Base-by-base conservation (phyloP, 352 stramenopile species). In the Globisporangium perplexum region DNA sequence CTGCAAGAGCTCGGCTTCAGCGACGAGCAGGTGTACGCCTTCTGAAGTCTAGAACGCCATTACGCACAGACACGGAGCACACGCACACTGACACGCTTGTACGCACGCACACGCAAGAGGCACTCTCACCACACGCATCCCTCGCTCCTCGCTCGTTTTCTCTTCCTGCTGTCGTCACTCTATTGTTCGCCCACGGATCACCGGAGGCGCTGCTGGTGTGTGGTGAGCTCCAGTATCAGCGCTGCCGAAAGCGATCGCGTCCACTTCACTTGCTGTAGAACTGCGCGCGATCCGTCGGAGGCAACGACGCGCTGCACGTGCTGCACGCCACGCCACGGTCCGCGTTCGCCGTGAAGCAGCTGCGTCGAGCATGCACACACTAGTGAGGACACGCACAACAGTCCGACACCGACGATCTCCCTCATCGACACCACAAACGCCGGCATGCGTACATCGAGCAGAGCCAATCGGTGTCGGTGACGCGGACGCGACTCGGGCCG, bases 21-120 rank as follows among this genome's bases (percentile, higher is more conserved):
- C 11, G 64, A 73, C 12, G 62, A 60, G 24, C 80, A 90, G 50
- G 69, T 91, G 22, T 84, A 89, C 57, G 65, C 75, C 18, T 89
- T 89, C 41, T 89, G 18, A 45, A 83, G 49, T 15, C 24, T 22
- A 18, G 28, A 31, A 50, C 7, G 17, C 11, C 17, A 38, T 10
- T 30, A 64, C 24, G 26, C 7, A 18, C 7, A n/a, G 33, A 52
- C 39, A 56, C 17, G 31, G 38, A 20, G 22, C 3, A 46, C n/a
- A 31, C 20, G 3, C 1, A 51, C 30, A 54, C 23, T 3, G 2
- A 44, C 38, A 22, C 38, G 17, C 38, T 23, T 11, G 17, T 22
- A 44, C 39, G 3, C 39, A 45, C 18, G 18, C 7, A 26, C 39
- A 45, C 39, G n/a, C 24, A 10, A 17, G 20, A 11, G 26, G 7